phyloP scores from a whole-genome alignment of 2,329 filamentous ascomycete species.

The Aspergillus tamarii region DNA sequence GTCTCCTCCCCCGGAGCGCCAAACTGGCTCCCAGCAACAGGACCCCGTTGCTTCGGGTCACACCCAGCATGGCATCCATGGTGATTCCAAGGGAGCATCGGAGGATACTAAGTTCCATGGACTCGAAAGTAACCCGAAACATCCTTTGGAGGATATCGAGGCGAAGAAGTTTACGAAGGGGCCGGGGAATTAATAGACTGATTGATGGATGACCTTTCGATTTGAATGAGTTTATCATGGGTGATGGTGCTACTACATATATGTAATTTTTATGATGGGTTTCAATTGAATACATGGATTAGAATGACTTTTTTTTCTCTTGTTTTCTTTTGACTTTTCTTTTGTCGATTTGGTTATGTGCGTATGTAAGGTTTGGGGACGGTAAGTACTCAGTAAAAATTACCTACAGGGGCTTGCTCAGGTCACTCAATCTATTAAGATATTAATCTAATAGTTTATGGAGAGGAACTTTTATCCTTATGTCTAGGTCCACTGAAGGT shows the following conservation, averaged over 20 bases:
- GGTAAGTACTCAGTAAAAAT: too few relatives aligned
- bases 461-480: too few relatives aligned
- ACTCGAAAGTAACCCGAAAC: conserved; percentile 47
- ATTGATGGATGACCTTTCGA: not conserved
- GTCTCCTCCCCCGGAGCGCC: conserved; percentile 74
- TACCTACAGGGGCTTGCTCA: too few relatives aligned
- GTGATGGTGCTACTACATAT: not conserved
- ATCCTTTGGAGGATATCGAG: conserved; percentile 43
- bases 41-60: conserved; percentile 62
- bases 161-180: conserved; percentile 36
- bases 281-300: not conserved
- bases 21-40: conserved; percentile 66
- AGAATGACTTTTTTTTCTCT: not conserved
- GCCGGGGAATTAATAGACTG: conserved; percentile 10
- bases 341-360: not conserved
- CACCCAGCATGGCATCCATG: conserved; percentile 45
- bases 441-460: too few relatives aligned
- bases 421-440: too few relatives aligned
- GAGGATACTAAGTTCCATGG: conserved; percentile 23
- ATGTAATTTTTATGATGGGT: not conserved
- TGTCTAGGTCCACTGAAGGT: not conserved
- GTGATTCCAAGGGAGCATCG: conserved; percentile 28
- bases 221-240: not conserved
- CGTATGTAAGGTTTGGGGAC: too few relatives aligned
- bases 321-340: not conserved